Conservation (phyloP, 2,329 filamentous ascomycete species). For the Cladosporium colombiae region DNA sequence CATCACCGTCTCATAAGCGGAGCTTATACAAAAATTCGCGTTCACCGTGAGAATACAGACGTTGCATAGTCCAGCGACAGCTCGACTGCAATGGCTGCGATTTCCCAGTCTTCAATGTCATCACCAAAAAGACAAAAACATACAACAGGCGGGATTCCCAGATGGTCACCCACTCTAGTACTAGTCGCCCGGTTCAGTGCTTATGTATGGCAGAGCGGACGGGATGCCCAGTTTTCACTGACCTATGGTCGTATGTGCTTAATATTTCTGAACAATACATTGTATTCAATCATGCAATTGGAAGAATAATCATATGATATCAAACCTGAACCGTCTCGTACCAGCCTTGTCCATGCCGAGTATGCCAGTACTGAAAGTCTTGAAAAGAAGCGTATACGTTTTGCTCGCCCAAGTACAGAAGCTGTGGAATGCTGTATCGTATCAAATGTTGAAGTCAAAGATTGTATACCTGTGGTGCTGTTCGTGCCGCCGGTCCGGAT, state of each 20-base stretch:
- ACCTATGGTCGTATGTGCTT: neutral
- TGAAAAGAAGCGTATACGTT: neutral
- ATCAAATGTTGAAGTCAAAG: neutral
- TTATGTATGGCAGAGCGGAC: too few species aligned
- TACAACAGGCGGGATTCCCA: neutral
- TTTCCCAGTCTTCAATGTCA: too few species aligned
- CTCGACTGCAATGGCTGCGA: neutral
- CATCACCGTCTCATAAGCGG: too few species aligned
- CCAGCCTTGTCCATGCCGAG: neutral
- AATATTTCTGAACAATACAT: accelerated
- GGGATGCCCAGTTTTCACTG: too few species aligned
- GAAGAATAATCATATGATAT: too few species aligned
- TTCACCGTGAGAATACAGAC: too few species aligned
- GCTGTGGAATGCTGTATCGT: neutral
- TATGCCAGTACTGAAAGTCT: neutral
- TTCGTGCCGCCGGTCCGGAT: neutral
- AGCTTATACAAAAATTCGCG: too few species aligned
- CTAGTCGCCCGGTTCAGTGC: too few species aligned
- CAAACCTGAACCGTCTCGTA: neutral
- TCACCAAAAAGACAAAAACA: neutral
- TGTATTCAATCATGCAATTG: too few species aligned
- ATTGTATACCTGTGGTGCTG: neutral
- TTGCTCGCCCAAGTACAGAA: neutral
- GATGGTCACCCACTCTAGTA: too few species aligned
- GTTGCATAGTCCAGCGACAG: too few species aligned